phyloP scores from a whole-genome alignment of 495 filamentous ascomycete species.

The Talaromyces nanjingensis region DNA sequence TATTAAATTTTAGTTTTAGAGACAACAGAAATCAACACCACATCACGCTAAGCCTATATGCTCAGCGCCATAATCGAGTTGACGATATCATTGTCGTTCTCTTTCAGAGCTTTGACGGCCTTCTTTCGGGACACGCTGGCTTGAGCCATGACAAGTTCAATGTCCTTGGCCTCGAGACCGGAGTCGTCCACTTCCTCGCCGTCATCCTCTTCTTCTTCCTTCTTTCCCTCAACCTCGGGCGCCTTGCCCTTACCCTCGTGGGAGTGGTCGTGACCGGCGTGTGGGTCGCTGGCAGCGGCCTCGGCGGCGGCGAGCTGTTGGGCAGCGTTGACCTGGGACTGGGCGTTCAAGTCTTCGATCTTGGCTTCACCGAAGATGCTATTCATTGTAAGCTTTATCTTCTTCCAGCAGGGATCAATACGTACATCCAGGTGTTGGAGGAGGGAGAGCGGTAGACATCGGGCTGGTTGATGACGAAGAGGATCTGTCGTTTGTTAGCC shows the following conservation, averaged over 20 bases:
- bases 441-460: conserved; percentile 98
- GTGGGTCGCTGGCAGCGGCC: conserved; percentile 74
- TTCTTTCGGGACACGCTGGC: conserved; percentile 94
- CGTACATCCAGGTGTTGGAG: conserved; percentile 99
- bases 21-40: background rate
- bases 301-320: conserved; percentile 79
- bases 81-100: conserved; percentile 99
- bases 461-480: conserved; percentile 98
- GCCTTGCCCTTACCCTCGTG: conserved; percentile 75
- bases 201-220: conserved; percentile 88
- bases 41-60: conserved; percentile 54
- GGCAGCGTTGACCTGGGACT: conserved; percentile 87
- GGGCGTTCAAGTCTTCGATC: conserved; percentile 98
- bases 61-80: conserved; percentile 99
- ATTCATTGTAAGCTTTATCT: conserved; percentile 14
- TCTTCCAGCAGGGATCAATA: background rate
- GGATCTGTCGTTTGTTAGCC: conserved; percentile 60
- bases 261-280: conserved; percentile 54
- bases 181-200: conserved; percentile 90
- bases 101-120: conserved; percentile 95
- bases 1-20: background rate
- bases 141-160: conserved; percentile 98
- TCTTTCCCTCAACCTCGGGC: conserved; percentile 65
- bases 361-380: conserved; percentile 99
- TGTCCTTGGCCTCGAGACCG: conserved; percentile 96